Evolutionary conservation across 179 eudicot species (phyloP), one percentile per base, ranked within the genome.

Genomic region (Silene vulgaris): DNA sequence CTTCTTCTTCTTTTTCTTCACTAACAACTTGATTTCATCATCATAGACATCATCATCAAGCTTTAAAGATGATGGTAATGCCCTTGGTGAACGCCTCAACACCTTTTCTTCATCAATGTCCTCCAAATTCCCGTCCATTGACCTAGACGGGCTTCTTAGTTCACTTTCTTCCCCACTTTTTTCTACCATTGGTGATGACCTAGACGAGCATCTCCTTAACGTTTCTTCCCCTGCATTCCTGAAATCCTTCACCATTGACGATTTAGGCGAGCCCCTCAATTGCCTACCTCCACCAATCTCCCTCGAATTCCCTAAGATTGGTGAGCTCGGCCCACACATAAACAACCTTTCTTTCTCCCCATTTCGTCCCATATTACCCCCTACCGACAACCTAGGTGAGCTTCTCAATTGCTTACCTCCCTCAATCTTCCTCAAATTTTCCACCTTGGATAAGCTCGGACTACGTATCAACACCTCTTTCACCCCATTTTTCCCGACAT

Each of bases 31-130:
- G 74, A 69, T 48, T 26, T 72, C 81, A 48, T 74, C 81, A 69
- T 82, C 82, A 63, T n/a, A 64, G 8, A 29, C 60, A 35, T 76
- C 78, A 71, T 83, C 83, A 17, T 77, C 77, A 20, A 76, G 75
- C 75, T 35, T 43, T 6, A 73, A 54, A 29, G 76, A 70, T 1
- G 82, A 63, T 2, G 74, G 76, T 65, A 81, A 75, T 60, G 32
- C 81, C 75, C 84, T 80, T 26, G 86, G 86, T 0, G 86, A 83
- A 3, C 83, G 78, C 67, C 83, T 73, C 78, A 77, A 68, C 28
- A 81, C 75, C 77, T 30, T 76, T 17, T 74, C 71, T 61, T 74
- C 78, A 19, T 65, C 72, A 40, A 66, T 40, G 11, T 35, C 7
- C 14, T 14, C 67, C 68, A 52, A n/a, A 20, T 50, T 65, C 12